phyloP scores from a whole-genome alignment of 2,329 filamentous ascomycete species.

The Pseudocercospora musae region DNA sequence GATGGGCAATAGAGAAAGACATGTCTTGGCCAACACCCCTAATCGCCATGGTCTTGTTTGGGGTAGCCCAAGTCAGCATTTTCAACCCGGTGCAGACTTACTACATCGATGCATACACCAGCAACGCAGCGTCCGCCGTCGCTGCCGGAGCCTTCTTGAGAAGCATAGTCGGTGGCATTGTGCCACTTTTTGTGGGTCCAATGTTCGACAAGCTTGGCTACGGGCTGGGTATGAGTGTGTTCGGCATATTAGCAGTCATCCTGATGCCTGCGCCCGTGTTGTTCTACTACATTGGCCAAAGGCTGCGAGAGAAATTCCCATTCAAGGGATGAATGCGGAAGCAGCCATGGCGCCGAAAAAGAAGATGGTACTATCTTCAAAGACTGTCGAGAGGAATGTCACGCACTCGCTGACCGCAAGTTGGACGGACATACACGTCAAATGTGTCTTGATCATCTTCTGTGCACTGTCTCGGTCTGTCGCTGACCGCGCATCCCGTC shows the following conservation, averaged over 20 bases:
- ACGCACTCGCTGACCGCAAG: no score
- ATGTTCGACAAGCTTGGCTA: slow-evolving; percentile 46
- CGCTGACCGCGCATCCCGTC: no score
- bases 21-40: slow-evolving; percentile 42
- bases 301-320: slow-evolving; percentile 44
- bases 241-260: slow-evolving; percentile 43
- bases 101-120: slow-evolving; percentile 51
- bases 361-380: background rate
- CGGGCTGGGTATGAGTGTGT: slow-evolving; percentile 49
- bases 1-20: slow-evolving; percentile 42
- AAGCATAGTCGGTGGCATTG: slow-evolving; percentile 44
- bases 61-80: slow-evolving; percentile 52
- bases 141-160: slow-evolving; percentile 48
- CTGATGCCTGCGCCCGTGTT: slow-evolving; percentile 49
- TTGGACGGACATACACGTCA: no score
- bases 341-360: background rate
- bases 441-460: no score
- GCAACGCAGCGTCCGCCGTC: slow-evolving; percentile 48
- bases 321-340: slow-evolving; percentile 20
- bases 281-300: slow-evolving; percentile 48
- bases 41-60: slow-evolving; percentile 45
- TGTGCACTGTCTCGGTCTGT: no score
- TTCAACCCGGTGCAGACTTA: slow-evolving; percentile 54
- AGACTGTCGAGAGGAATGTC: background rate
- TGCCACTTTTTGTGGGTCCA: slow-evolving; percentile 43